Evolutionary conservation across 208 protist genomes (phyloP).

Genomic region (Kentomonas sorsogonicus): DNA sequence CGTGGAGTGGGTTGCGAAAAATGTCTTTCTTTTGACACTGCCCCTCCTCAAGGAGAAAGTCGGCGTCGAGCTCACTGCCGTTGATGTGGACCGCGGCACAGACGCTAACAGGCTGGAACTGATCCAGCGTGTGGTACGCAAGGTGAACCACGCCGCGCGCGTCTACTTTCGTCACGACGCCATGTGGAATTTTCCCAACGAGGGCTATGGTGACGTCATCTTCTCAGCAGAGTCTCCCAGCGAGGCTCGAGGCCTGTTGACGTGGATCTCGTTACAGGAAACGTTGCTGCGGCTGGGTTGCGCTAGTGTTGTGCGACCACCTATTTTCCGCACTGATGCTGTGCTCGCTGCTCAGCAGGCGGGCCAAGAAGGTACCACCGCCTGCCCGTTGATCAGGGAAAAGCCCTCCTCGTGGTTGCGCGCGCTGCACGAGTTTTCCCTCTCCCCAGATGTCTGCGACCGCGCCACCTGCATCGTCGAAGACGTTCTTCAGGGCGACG

Average conservation of each 20-base stretch:
- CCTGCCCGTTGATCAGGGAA: no score
- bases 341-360: no score
- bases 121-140: conserved; percentile 3
- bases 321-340: conserved; percentile 20
- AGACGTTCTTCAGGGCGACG: conserved; percentile 47
- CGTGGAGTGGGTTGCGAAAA: conserved; percentile 47
- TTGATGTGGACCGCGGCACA: conserved; percentile 39
- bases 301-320: conserved; percentile 32
- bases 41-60: conserved; percentile 22
- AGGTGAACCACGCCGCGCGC: conserved; percentile 22
- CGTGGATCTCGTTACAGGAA: conserved; percentile 54
- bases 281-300: conserved; percentile 27
- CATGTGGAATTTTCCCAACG: conserved; percentile 30
- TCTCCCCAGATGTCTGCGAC: conserved; percentile 13
- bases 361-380: no score
- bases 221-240: conserved; percentile 17
- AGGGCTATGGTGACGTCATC: conserved; percentile 50
- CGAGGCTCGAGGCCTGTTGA: conserved; percentile 2
- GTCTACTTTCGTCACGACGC: conserved; percentile 42
- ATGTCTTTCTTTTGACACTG: conserved; percentile 37
- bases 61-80: conserved; percentile 49
- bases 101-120: conserved; percentile 2
- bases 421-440: conserved; percentile 12
- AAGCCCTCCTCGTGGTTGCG: conserved; percentile 18
- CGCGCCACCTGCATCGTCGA: conserved; percentile 25